Evolutionary conservation across 129 eudicot species (phyloP), one percentile per base, ranked within the genome.

Genomic region (Ambrosia artemisiifolia): DNA sequence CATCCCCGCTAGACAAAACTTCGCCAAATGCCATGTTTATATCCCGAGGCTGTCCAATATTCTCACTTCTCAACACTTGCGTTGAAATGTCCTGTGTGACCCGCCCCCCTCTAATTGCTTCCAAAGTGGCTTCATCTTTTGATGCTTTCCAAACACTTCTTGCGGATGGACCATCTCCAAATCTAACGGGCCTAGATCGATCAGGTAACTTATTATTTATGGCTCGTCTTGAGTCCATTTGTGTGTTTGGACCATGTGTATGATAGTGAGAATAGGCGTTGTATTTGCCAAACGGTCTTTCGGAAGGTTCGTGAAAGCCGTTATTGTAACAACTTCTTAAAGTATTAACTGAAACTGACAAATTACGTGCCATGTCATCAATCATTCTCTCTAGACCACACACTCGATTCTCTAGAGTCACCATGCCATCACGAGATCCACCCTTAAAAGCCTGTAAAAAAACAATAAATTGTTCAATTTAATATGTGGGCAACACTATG

Each of bases 131-230:
- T 81, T 94, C 97, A 70, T 90, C 97, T 75, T 94, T 94, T 64
- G 94, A 88, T 42, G 97, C 89, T 85, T 90, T 85, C 97, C 98
- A 94, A 14, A 88, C 91, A 65, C 98, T 88, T 88, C 98, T 90
- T 35, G 97, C 94, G 12, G 99, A 88, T 19, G 99, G 99, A 34
- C 97, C 99, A 72, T 93, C 98, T 65, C 91, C 98, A 78, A 87
- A 86, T 73, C 95, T 79, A 56, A 87, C 65, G 0, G 85, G 85
- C 36, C 87, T 89, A 0, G 61, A 81, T 75, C 85, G 75, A 78
- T 78, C 85, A 50, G 84, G 81, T 16, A 88, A 78, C 75, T 89
- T 67, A 65, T 32, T 78, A 55, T 78, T 87, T 30, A 80, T n/a
- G 18, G 53, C 78, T 81, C 86, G 79, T 62, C 88, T 76, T 44